Evolutionary conservation across 192 early-diverging fungal genomes (phyloP).

Genomic region (Backusella morwellensis): DNA sequence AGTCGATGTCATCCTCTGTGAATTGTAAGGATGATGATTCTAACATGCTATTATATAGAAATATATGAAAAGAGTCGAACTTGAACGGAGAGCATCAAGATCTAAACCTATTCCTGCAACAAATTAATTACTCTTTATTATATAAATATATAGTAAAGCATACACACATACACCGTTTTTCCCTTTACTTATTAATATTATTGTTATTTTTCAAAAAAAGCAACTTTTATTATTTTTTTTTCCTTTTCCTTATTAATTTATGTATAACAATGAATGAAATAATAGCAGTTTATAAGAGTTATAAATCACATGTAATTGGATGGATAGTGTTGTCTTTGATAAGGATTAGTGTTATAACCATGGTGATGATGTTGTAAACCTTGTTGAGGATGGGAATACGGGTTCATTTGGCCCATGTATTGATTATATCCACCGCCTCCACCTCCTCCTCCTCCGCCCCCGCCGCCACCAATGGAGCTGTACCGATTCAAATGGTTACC

Average conservation of each 20-base stretch:
- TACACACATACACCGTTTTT: not conserved
- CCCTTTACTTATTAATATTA: constrained; percentile 6
- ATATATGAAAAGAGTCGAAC: constrained; percentile 20
- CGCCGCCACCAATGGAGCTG: not conserved
- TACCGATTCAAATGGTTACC: not conserved
- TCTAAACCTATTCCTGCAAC: not conserved
- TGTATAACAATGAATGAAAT: not conserved
- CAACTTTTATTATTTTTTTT: not conserved
- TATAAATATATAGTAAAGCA: not conserved
- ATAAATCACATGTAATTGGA: not conserved
- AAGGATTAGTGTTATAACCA: not conserved
- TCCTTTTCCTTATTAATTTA: not conserved
- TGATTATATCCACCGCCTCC: not conserved
- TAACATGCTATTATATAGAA: constrained; percentile 4
- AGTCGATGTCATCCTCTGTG: not conserved
- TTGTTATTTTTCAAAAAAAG: not conserved
- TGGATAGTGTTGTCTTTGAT: not conserved
- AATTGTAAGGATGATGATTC: not conserved
- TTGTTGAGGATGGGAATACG: not conserved
- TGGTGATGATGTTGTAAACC: not conserved
- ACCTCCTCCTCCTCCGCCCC: not conserved
- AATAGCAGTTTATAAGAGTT: not conserved
- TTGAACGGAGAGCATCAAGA: constrained; percentile 20
- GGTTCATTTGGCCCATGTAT: not conserved
- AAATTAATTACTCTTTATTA: not conserved